Conservation (phyloP, 208 protist genomes). For the Porcisia hertigi region DNA sequence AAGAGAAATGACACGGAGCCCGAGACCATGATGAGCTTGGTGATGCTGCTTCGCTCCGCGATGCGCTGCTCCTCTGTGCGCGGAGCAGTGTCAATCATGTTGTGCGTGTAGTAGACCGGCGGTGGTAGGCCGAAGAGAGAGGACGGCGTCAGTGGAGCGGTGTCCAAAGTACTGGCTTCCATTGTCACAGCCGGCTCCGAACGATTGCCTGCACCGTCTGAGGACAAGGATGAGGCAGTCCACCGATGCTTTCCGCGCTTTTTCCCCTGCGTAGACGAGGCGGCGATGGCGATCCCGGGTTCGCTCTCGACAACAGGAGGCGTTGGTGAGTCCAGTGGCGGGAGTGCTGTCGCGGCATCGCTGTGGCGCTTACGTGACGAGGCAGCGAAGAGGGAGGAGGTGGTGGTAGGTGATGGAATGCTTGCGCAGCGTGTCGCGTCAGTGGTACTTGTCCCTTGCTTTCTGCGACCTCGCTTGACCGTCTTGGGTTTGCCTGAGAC, state of each 20-base stretch:
- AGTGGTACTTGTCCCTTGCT: background rate
- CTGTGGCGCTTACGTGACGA: background rate
- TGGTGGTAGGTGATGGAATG: background rate
- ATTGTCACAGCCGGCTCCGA: background rate
- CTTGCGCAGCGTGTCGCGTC: background rate
- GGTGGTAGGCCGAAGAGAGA: conserved; percentile 11
- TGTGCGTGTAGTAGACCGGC: conserved; percentile 41
- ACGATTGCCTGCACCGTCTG: background rate
- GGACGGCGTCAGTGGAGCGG: conserved; percentile 2
- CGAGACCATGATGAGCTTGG: conserved; percentile 84
- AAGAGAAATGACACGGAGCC: conserved; percentile 77
- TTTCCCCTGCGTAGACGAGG: background rate
- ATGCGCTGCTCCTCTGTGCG: conserved; percentile 53
- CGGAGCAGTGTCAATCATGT: conserved; percentile 18
- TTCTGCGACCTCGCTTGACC: conserved; percentile 11
- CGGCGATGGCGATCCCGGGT: background rate
- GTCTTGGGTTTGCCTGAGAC: background rate
- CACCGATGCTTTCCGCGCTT: conserved; percentile 5
- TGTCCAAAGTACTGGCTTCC: background rate
- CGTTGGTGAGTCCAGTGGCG: conserved; percentile 3
- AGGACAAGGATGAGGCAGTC: background rate
- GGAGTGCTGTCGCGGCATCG: background rate
- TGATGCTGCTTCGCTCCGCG: conserved; percentile 74
- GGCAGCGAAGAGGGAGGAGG: background rate
- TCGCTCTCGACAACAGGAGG: conserved; percentile 2